Evolutionary conservation across 495 filamentous ascomycete species (phyloP).

Genomic region (Lophiotrema nucula): DNA sequence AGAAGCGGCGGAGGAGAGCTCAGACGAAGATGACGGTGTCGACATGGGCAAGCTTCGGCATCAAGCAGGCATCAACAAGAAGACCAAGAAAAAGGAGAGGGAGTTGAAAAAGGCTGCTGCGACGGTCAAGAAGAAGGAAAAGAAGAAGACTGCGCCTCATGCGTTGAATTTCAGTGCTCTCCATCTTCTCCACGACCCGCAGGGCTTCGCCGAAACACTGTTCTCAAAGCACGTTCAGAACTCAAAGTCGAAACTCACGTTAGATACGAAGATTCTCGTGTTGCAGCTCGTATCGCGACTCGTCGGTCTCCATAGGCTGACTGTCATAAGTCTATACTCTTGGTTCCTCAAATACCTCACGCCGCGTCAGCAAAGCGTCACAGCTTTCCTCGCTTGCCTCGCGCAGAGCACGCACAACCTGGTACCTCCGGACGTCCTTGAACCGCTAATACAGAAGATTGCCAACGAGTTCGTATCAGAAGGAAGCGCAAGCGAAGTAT

Average conservation of each 20-base stretch:
- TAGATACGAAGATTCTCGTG: conserved; percentile 88
- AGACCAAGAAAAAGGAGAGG: conserved; percentile 80
- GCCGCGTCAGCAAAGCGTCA: conserved; percentile 88
- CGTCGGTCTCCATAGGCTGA: conserved; percentile 88
- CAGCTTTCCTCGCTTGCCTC: conserved; percentile 87
- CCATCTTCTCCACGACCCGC: conserved; percentile 93
- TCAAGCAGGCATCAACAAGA: conserved; percentile 88
- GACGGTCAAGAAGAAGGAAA: conserved; percentile 74
- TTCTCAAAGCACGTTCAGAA: conserved; percentile 91
- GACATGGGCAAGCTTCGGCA: conserved; percentile 82
- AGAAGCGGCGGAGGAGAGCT: conserved; percentile 83
- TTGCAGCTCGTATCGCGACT: conserved; percentile 87
- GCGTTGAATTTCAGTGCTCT: conserved; percentile 95
- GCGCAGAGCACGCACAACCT: conserved; percentile 89
- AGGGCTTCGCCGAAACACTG: conserved; percentile 86
- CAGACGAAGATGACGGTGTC: conserved; percentile 71
- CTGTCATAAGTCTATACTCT: conserved; percentile 79
- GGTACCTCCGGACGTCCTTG: conserved; percentile 89
- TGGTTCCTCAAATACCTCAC: conserved; percentile 82
- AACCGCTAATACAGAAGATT: conserved; percentile 90
- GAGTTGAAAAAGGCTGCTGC: conserved; percentile 74
- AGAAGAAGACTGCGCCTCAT: conserved; percentile 82
- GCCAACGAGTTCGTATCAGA: conserved; percentile 98
- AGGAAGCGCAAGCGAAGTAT: conserved; percentile 85
- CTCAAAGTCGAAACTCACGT: conserved; percentile 75